Evolutionary conservation across 1,284 basidiomycete genomes (phyloP).

Genomic region (Fomitopsis pinicola): DNA sequence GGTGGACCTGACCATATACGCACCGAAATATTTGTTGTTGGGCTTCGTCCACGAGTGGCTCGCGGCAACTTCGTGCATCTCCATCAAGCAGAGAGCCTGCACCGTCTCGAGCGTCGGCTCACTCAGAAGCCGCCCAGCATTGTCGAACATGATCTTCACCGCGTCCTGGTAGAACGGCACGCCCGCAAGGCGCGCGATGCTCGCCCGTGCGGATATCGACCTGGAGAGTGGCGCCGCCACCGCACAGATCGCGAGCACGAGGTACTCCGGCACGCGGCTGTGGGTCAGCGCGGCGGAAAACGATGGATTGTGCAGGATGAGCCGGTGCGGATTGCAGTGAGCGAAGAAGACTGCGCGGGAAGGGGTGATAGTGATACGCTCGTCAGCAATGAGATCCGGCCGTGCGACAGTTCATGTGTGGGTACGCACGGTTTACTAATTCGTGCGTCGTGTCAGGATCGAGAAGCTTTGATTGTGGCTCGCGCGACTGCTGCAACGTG

Average conservation of each 20-base stretch:
- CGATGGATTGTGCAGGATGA: conserved; percentile 71
- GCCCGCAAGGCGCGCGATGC: conserved; percentile 56
- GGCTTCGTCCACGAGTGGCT: conserved; percentile 34
- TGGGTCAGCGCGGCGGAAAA: conserved; percentile 62
- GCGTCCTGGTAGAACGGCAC: conserved; percentile 66
- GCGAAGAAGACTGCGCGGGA: conserved; percentile 66
- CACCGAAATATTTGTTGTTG: conserved; percentile 33
- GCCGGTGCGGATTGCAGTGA: conserved; percentile 69
- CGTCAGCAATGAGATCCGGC: conserved; percentile 9
- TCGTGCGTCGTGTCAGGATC: conserved; percentile 66
- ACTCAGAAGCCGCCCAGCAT: conserved; percentile 51
- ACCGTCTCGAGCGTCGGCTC: conserved; percentile 56
- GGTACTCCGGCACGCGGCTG: conserved; percentile 60
- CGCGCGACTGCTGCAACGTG: background rate
- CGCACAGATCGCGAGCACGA: conserved; percentile 69
- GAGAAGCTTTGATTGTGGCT: conserved; percentile 27
- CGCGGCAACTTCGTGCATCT: conserved; percentile 58
- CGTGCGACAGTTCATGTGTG: conserved; percentile 2
- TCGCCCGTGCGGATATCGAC: conserved; percentile 54
- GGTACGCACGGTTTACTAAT: conserved; percentile 62
- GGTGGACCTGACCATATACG: conserved; percentile 8
- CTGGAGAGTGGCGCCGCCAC: conserved; percentile 70
- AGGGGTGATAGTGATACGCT: background rate
- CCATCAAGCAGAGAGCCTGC: conserved; percentile 68
- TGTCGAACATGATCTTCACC: conserved; percentile 65